A percentile compares a stretch with the other conserved stretches of the same genome.
phyloP scores from a whole-genome alignment of 2,329 filamentous ascomycete species.

The Penicillium rolfsii region DNA sequence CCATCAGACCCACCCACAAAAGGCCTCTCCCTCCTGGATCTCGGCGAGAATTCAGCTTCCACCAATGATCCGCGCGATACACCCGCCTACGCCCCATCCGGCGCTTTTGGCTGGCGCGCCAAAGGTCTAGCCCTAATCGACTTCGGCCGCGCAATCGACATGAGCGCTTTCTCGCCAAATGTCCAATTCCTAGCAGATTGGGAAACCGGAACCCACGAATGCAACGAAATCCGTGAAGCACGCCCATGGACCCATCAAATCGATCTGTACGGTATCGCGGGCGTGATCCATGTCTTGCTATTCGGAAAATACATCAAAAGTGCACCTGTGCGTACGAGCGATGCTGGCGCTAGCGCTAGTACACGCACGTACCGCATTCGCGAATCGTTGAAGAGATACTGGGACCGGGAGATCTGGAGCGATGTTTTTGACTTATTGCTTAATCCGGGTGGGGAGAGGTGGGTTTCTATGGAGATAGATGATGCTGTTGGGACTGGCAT shows the following conservation, averaged over 20 bases:
- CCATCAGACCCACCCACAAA: constrained; percentile 29
- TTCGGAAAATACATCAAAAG: constrained; percentile 97
- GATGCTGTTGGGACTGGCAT: constrained; percentile 31
- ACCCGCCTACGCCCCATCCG: constrained; percentile 70
- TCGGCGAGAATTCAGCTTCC: constrained; percentile 20
- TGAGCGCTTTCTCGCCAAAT: constrained; percentile 75
- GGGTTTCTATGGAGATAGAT: constrained; percentile 60
- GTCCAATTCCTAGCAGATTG: constrained; percentile 95
- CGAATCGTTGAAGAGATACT: constrained; percentile 89
- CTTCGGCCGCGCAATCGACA: constrained; percentile 92
- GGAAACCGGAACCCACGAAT: constrained; percentile 85
- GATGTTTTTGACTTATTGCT: constrained; percentile 82
- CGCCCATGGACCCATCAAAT: constrained; percentile 97
- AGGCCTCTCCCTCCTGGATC: constrained; percentile 36
- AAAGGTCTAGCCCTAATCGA: constrained; percentile 89
- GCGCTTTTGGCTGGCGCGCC: constrained; percentile 74
- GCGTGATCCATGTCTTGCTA: constrained; percentile 82
- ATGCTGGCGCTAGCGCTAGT: constrained; percentile 13
- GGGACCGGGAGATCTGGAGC: constrained; percentile 90
- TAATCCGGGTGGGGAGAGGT: constrained; percentile 68
- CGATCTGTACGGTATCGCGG: constrained; percentile 91
- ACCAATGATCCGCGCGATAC: constrained; percentile 33
- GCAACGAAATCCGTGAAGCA: constrained; percentile 91
- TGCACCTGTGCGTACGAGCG: constrained; percentile 39
- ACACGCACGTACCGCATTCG: constrained; percentile 72